Base-by-base conservation (phyloP, 371 early-diverging fungal genomes). In the Batkoa obscura region DNA sequence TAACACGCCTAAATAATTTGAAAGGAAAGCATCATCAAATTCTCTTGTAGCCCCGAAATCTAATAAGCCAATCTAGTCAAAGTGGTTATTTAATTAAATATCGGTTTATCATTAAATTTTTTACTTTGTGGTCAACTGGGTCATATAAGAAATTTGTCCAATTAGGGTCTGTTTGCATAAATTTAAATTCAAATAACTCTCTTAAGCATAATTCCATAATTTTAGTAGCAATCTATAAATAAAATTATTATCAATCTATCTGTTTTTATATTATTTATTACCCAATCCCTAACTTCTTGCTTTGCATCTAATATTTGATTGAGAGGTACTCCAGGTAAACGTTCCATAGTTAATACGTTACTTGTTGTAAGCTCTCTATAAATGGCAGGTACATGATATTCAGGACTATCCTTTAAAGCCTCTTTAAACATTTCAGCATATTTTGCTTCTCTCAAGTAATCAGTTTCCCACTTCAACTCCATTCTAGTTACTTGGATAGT, bases 131-230 rank as follows among this genome's bases (percentile, higher is more conserved):
- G 13, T 72, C 72, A 3, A 42, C 41, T 12, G 63, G 65, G 61
- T 90, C 79, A 64, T 89, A 97, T 59, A 97, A 70, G 62, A 97
- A 97, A 66, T 97, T 97, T 55, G 90, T 78, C 94, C 94, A 97
- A 64, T 97, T 97, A 2, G 97, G 97, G 64, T 97, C 97, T 9
- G 97, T 97, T 67, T 97, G 97, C 97, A 97, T 95, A 67, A 86
- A 90, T 56, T 79, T 73, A 66, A 88, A 93, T 31, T 78, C 79
- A 64, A 94, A 94, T 42, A 97, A 72, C 63, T 95, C 96, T 33
- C 77, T 72, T 35, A 96, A 71, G 64, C 90, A 90, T 3, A 96
- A 79, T 12, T 76, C 68, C 59, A 96, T 64, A 9, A 95, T 61
- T 10, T 62, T 67, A 10, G 68, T 65, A 2, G 76, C 81, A 12